phyloP scores from a whole-genome alignment of 371 early-diverging fungal genomes.

The Saksenaea oblongispora region DNA sequence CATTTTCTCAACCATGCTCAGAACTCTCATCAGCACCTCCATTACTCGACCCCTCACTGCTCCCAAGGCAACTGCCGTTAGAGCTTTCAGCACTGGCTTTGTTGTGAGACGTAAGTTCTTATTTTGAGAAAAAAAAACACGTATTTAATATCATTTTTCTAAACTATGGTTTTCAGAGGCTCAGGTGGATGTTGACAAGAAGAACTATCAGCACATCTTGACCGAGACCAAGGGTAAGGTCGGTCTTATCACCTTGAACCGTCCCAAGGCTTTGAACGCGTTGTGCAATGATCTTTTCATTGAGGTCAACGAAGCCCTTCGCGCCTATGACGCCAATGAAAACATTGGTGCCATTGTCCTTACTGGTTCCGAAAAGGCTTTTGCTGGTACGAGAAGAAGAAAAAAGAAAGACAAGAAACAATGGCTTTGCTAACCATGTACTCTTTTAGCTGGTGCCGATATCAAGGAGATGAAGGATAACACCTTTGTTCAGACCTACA shows the following conservation, averaged over 20 bases:
- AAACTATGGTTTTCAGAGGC: conserved; percentile 27
- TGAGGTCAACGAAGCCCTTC: conserved; percentile 91
- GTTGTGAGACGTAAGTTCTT: conserved; percentile 36
- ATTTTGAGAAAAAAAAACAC: too few relatives aligned
- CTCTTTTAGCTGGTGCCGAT: conserved; percentile 89
- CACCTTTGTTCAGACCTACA: conserved; percentile 86
- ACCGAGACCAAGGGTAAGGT: conserved; percentile 84
- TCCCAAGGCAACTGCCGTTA: conserved; percentile 22
- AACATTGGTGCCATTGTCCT: conserved; percentile 91
- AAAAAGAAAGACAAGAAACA: not conserved
- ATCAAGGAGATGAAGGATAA: conserved; percentile 97
- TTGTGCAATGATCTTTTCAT: conserved; percentile 88
- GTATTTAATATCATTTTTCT: not conserved
- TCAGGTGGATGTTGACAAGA: conserved; percentile 31
- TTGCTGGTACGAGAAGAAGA: conserved; percentile 76
- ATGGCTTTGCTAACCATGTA: not conserved
- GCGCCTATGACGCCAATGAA: conserved; percentile 74
- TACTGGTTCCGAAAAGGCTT: conserved; percentile 95
- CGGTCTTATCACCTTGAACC: conserved; percentile 88
- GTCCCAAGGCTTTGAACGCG: conserved; percentile 97
- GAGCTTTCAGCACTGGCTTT: conserved; percentile 40
- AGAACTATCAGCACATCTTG: conserved; percentile 67
- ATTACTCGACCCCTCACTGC: conserved; percentile 44
- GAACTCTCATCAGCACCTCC: conserved; percentile 38
- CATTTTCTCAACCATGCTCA: conserved; percentile 33